Evolutionary conservation across 805 yeast genomes (phyloP), one percentile per base, ranked within the genome.

Genomic region (Wickerhamomyces bovis): DNA sequence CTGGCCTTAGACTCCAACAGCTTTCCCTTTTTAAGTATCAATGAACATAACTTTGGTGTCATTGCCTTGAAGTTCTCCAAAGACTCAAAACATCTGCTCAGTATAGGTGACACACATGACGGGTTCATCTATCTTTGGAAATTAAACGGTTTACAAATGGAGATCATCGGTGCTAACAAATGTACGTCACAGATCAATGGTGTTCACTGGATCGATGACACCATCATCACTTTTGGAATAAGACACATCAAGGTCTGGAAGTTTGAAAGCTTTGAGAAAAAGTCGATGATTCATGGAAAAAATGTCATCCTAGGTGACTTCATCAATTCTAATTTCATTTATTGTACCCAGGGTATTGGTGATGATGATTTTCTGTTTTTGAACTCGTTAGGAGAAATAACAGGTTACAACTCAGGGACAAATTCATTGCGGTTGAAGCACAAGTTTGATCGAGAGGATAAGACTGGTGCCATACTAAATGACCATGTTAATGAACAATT

Each of bases 21-120:
- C 6, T 62, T 57, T n/a, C 86, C 88, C 1, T 60, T 81, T 7
- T 75, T 77, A 9, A 66, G 74, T 15, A 72, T 81, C 1, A 63
- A 70, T 45, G 89, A 82, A 50, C 94, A 85, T 61, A 69, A 75
- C 12, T 85, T 80, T 62, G 92, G 90, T 0, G 70, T 85, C 16
- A 68, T 74, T 33, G 65, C 69, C 8, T 54, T 85, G 16, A 63
- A 67, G 19, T 85, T 85, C 57, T 77, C 86, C 0, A 78, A 80
- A 0, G 78, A 80, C 50, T 81, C 83, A 44, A 67, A 63, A 38
- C 68, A 60, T 46, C 62, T 85, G 30, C 76, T 83, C 30, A 80
- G 88, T 10, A 62, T 83, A 42, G 92, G 92, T 0, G 65, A 77
- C n/a, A 67, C 80, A 3, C 81, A 80, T 53, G 94, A 85, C 59